phyloP scores from a whole-genome alignment of 495 filamentous ascomycete genomes.

The Thermochaetoides thermophila region DNA sequence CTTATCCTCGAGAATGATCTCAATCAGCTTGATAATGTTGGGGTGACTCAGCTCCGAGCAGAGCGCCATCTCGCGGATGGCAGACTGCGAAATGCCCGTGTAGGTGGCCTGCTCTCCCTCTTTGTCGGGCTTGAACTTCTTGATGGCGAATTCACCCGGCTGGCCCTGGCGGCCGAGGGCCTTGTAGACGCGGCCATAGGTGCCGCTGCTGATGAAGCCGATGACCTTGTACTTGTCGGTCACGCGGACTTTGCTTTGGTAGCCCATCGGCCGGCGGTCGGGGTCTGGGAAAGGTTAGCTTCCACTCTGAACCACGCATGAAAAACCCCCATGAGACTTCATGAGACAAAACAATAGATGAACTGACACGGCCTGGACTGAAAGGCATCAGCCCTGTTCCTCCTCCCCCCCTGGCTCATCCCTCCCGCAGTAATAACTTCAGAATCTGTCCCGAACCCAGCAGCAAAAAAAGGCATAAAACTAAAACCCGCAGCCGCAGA shows the following conservation, averaged over 20 bases:
- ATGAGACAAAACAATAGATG: slow-evolving; percentile 1
- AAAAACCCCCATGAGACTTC: background rate
- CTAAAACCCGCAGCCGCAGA: too few relatives aligned
- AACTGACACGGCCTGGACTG: slow-evolving; percentile 9
- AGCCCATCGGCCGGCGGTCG: slow-evolving; percentile 33
- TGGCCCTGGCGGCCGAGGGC: slow-evolving; percentile 60
- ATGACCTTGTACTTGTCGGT: slow-evolving; percentile 88
- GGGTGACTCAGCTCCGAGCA: slow-evolving; percentile 82
- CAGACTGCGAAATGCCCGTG: slow-evolving; percentile 94
- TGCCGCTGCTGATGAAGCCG: slow-evolving; percentile 95
- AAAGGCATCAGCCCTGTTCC: slow-evolving; percentile 12
- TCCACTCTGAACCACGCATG: background rate
- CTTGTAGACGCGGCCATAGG: slow-evolving; percentile 98
- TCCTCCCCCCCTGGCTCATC: too few relatives aligned
- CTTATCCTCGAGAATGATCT: slow-evolving; percentile 97
- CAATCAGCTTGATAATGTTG: slow-evolving; percentile 81
- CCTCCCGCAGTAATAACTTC: too few relatives aligned
- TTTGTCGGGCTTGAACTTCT: slow-evolving; percentile 99
- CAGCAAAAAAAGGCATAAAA: too few relatives aligned
- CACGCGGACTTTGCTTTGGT: slow-evolving; percentile 78
- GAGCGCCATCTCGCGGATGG: slow-evolving; percentile 95
- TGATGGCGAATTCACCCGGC: slow-evolving; percentile 82
- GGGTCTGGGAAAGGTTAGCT: slow-evolving; percentile 23
- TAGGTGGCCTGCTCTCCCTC: slow-evolving; percentile 91
- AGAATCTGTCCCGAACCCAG: background rate